These are phyloP conservation scores for Maudiozyma barnettii DNA, from an alignment of 805 yeast genomes.

Conservation along the genomic window DNA sequence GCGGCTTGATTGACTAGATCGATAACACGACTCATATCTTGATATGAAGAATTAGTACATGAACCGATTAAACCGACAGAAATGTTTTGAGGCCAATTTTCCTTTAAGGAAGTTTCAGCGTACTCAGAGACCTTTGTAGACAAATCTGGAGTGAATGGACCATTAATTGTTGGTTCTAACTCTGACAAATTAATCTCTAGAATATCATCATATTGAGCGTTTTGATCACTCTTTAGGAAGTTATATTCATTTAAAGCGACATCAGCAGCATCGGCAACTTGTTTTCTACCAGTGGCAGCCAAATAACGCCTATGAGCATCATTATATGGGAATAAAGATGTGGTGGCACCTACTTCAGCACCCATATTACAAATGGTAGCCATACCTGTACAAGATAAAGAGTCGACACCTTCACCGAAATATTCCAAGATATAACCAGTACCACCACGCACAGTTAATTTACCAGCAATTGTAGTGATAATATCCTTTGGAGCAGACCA, in stretches of 20 bases:
- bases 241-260: conserved; percentile 44
- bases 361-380: conserved; percentile 99
- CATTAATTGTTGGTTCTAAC: conserved; percentile 91
- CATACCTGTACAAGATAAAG: conserved; percentile 96
- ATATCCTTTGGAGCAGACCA: conserved; percentile 98
- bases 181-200: conserved; percentile 80
- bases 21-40: conserved; percentile 96
- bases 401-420: conserved; percentile 87
- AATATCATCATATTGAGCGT: conserved; percentile 85
- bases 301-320: conserved; percentile 71
- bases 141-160: conserved; percentile 97
- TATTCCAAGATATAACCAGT: conserved; percentile 95
- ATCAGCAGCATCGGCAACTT: conserved; percentile 74
- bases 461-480: conserved; percentile 85
- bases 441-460: conserved; percentile 93
- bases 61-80: conserved; percentile 96
- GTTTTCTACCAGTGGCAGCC: conserved; percentile 72
- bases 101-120: conserved; percentile 55
- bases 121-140: conserved; percentile 86
- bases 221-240: conserved; percentile 74
- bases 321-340: conserved; percentile 93
- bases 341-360: conserved; percentile 98
- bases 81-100: conserved; percentile 80
- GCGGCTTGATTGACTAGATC: conserved; percentile 84
- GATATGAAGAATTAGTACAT: conserved; percentile 96